Percentiles rank a stretch among this genome's conserved stretches.
Evolutionary conservation across 805 yeast genomes (phyloP).

Genomic region (Kregervanrija pseudodelftensis): DNA sequence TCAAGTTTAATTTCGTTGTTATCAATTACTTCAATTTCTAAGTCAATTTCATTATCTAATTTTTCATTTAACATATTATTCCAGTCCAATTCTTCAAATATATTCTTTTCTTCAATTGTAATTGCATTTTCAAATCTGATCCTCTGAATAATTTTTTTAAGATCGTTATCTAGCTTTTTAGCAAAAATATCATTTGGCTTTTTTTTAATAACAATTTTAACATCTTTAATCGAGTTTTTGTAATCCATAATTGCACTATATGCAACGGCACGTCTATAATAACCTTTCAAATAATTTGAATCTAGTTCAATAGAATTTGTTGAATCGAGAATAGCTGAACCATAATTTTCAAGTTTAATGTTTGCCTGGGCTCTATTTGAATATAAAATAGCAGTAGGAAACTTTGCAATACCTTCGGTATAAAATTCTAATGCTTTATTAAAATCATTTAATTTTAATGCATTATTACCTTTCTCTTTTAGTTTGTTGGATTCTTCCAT

Average conservation of each 20-base stretch:
- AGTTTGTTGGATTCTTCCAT: constrained; percentile 30
- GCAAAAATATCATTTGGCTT: constrained; percentile 71
- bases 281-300: constrained; percentile 64
- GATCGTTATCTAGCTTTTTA: constrained; percentile 49
- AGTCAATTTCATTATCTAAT: constrained; percentile 51
- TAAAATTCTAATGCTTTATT: constrained; percentile 63
- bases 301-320: constrained; percentile 63
- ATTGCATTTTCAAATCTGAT: constrained; percentile 85
- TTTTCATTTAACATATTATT: constrained; percentile 43
- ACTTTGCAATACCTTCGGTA: constrained; percentile 57
- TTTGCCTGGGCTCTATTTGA: constrained; percentile 90
- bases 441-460: constrained; percentile 58
- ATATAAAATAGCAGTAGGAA: constrained; percentile 47
- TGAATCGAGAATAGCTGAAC: constrained; percentile 77
- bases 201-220: constrained; percentile 50
- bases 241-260: constrained; percentile 68
- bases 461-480: constrained; percentile 69
- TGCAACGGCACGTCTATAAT: constrained; percentile 83
- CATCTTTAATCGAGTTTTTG: constrained; percentile 64
- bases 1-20: constrained; percentile 29
- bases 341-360: constrained; percentile 79
- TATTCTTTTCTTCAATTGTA: constrained; percentile 54
- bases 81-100: constrained; percentile 41
- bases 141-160: constrained; percentile 59
- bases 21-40: constrained; percentile 35